These are phyloP conservation scores for Penicillium verrucosum DNA, from an alignment of 2,329 filamentous ascomycete genomes.

Conservation along the genomic window DNA sequence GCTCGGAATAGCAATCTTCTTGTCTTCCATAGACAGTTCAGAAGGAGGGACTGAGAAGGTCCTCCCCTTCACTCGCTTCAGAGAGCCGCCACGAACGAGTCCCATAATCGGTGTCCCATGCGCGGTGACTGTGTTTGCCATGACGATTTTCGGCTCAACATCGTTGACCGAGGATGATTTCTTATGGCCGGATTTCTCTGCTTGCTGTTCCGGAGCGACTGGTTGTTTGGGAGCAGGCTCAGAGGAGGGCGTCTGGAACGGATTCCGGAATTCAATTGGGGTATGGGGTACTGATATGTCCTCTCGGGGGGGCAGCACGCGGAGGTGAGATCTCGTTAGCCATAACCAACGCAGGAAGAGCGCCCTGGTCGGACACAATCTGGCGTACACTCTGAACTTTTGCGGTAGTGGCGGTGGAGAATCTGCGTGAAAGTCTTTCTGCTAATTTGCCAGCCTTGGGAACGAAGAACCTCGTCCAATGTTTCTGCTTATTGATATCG, in stretches of 20 bases:
- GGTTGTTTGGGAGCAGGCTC: conserved; percentile 1
- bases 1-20: conserved; percentile 17
- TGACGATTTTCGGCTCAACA: conserved; percentile 22
- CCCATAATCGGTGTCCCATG: conserved; percentile 26
- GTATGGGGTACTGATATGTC: conserved; percentile 21
- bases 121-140: conserved; percentile 21
- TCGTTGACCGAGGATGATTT: conserved; percentile 23
- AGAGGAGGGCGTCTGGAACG: conserved; percentile 25
- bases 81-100: conserved; percentile 32
- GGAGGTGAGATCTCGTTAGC: conserved; percentile 38
- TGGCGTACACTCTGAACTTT: conserved; percentile 39
- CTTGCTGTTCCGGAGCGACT: background rate
- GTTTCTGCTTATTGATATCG: conserved; percentile 13
- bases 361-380: conserved; percentile 44
- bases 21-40: conserved; percentile 27
- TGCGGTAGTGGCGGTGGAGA: conserved; percentile 38
- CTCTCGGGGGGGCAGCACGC: conserved; percentile 20
- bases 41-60: conserved; percentile 31
- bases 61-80: conserved; percentile 30
- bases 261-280: conserved; percentile 32
- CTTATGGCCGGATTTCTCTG: conserved; percentile 14
- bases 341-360: conserved; percentile 50
- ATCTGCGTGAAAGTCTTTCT: conserved; percentile 40
- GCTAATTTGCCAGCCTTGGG: conserved; percentile 25
- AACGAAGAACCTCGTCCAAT: conserved; percentile 43